A percentile compares a stretch with the other conserved stretches of the same genome.
Conservation (phyloP, 1,284 basidiomycete species). For the Tausonia pullulans region DNA sequence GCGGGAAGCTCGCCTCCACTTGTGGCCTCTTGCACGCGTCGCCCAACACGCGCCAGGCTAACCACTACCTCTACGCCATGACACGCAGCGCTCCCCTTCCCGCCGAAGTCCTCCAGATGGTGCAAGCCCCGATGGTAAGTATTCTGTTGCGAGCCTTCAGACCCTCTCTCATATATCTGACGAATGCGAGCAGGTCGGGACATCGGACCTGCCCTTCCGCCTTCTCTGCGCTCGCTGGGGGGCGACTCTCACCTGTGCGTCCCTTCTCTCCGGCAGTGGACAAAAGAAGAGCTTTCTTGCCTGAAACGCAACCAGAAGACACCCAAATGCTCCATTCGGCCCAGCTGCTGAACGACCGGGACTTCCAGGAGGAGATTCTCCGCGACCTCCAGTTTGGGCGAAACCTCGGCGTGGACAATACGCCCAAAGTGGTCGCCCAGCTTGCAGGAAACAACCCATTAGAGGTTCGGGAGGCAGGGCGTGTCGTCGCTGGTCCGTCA, state of each 20-base stretch:
- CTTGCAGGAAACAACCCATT: slow-evolving; percentile 57
- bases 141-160: neutral
- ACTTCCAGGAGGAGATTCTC: slow-evolving; percentile 50
- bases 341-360: slow-evolving; percentile 45
- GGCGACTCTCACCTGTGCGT: slow-evolving; percentile 43
- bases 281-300: neutral
- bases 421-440: slow-evolving; percentile 47
- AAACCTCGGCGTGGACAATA: neutral
- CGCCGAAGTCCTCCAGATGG: slow-evolving; percentile 1
- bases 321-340: slow-evolving; percentile 60
- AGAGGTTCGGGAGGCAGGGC: slow-evolving; percentile 46
- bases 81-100: neutral
- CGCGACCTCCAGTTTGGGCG: slow-evolving; percentile 40
- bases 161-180: too few species aligned
- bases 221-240: slow-evolving; percentile 47
- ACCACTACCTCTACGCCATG: too few species aligned
- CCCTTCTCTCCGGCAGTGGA: neutral
- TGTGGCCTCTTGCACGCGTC: too few species aligned
- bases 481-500: slow-evolving; percentile 40
- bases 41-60: too few species aligned
- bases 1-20: too few species aligned
- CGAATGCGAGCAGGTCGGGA: slow-evolving; percentile 1
- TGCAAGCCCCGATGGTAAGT: slow-evolving; percentile 12
- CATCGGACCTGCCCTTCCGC: slow-evolving; percentile 56
- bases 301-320: slow-evolving; percentile 23